Base-by-base conservation (phyloP, 1,139 yeast species). In the Debaryomycetaceae sp. region DNA sequence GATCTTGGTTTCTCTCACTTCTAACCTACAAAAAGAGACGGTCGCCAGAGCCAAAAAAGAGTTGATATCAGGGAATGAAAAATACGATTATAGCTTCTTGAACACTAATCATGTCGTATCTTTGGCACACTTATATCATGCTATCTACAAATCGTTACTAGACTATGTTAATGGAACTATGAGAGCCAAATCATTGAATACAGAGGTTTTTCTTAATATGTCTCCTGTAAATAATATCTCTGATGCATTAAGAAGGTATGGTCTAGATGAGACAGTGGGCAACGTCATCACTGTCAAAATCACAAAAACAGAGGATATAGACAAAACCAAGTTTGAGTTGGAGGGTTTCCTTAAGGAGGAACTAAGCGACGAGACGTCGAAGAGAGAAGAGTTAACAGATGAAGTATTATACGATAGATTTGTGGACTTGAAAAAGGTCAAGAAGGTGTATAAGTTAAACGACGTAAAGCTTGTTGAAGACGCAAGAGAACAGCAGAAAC, bases 241-340 rank as follows among this genome's bases (percentile, higher is more conserved):
- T 58, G 76, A 72, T 42, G 74, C 77, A 1, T 56, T 72, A 44
- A 64, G 59, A 40, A 49, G 66, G 41, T 72, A 72, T 51, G 77
- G 77, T 1, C 61, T 72, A 14, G 71, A 65, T 49, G 58, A 57
- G 13, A 46, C 51, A 14, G 53, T 64, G 34, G 45, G 51, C 8
- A 59, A 58, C 37, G 46, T 67, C 9, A 53, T 71, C 3, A 66
- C 59, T 8, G 50, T 72, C n/a, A 67, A 65, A 41, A 58, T 70
- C 3, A 18, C 56, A n/a, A 34, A 41, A 4, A 48, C 41, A 9
- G 42, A 38, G 1, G 11, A 8, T 8, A 11, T 11, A 22, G 11
- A 22, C 11, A 11, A 22, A 11, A 11, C 26, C 11, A 22, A 11
- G 11, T 8, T 8, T 8, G 26, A 22, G 11, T 22, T 22, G 11